These are phyloP conservation scores for Terana coerulea DNA, from an alignment of 768 basidiomycete species.

Conservation along the genomic window DNA sequence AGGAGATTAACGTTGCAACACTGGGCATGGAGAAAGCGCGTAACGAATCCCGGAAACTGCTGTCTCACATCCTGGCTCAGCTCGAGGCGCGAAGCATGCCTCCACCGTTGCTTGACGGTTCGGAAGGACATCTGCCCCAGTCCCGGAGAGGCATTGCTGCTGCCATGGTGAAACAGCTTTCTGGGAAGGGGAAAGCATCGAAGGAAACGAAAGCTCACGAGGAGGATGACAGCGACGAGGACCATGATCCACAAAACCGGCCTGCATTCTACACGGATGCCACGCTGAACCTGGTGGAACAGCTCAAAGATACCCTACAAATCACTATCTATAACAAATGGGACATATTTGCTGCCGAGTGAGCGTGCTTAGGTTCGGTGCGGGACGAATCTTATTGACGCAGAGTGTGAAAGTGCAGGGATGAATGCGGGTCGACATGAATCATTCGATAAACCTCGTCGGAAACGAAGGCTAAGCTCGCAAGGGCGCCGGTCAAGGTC, in stretches of 20 bases:
- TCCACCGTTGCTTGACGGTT: conserved; percentile 43
- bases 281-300: conserved; percentile 60
- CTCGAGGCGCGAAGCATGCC: conserved; percentile 56
- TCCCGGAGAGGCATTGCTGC: background rate
- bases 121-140: background rate
- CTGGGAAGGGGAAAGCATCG: conserved; percentile 18
- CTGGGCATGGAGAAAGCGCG: conserved; percentile 38
- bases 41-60: conserved; percentile 65
- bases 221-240: conserved; percentile 47
- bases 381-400: too few species aligned
- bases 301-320: conserved; percentile 56
- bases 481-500: conserved; percentile 43
- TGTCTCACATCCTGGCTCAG: conserved; percentile 60
- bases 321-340: conserved; percentile 55
- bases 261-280: conserved; percentile 57
- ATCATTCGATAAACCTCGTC: conserved; percentile 10
- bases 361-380: too few species aligned
- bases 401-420: too few species aligned
- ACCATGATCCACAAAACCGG: conserved; percentile 25
- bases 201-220: conserved; percentile 4
- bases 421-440: conserved; percentile 1
- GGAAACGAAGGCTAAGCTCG: conserved; percentile 8
- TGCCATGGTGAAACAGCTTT: conserved; percentile 19
- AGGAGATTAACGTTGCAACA: conserved; percentile 4
- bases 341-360: conserved; percentile 62